Evolutionary conservation across 2,329 filamentous ascomycete genomes (phyloP).

Genomic region (Aspergillus melleus): DNA sequence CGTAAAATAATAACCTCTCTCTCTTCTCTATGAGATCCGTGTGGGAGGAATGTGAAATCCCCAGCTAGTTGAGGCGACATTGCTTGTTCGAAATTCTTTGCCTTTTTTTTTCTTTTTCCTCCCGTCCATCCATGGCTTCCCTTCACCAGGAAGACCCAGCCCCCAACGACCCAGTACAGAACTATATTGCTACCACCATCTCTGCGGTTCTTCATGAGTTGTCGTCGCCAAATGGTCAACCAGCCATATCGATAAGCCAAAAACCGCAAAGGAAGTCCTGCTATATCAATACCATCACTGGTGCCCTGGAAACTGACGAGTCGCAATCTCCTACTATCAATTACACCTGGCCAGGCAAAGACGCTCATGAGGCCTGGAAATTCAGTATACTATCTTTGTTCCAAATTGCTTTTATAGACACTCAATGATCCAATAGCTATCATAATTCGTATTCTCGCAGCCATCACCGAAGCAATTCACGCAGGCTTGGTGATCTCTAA

Average conservation of each 20-base stretch:
- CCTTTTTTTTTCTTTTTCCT: no score
- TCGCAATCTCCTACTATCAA: constrained; percentile 20
- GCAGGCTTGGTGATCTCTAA: constrained; percentile 55
- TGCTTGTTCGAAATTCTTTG: no score
- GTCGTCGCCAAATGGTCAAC: constrained; percentile 26
- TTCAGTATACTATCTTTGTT: constrained; percentile 28
- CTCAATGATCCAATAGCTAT: constrained; percentile 44
- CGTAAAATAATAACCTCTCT: no score
- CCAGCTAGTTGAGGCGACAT: no score
- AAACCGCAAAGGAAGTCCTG: constrained; percentile 22
- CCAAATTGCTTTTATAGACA: no score
- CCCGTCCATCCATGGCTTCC: background rate
- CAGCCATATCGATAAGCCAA: constrained; percentile 31
- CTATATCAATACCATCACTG: constrained; percentile 29
- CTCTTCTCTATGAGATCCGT: no score
- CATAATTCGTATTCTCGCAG: constrained; percentile 55
- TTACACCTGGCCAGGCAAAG: constrained; percentile 57
- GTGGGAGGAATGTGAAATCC: no score
- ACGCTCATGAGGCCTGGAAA: constrained; percentile 58
- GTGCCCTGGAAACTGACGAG: constrained; percentile 28
- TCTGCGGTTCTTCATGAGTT: constrained; percentile 27
- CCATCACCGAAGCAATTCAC: constrained; percentile 55
- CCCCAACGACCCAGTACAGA: constrained; percentile 22
- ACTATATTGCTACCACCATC: constrained; percentile 32
- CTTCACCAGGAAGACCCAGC: background rate